Evolutionary conservation across 169 alveolate genomes (phyloP), one percentile per base, ranked within the genome.

Genomic region (Cryptosporidium sp.): DNA sequence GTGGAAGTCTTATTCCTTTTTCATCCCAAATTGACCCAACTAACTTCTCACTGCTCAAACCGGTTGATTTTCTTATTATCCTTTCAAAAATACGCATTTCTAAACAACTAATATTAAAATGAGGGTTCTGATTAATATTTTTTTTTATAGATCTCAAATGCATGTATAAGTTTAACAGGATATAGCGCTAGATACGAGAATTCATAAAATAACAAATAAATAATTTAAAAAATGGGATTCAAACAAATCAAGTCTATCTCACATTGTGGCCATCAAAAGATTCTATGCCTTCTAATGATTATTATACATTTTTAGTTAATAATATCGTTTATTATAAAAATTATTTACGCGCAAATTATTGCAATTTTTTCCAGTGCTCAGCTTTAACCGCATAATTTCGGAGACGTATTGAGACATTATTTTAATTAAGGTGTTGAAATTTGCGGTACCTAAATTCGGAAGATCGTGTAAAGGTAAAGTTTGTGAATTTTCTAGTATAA

Each of bases 1-100:
- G 35, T 61, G 86, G 86, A 35, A 75, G 52, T 41, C 73, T 23
- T 39, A 61, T 61, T 61, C 69, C 86, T 43, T 35, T 75, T 61
- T 55, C 48, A 21, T 61, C 45, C 86, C 86, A 61, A 35, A 75
- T 16, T 37, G 59, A 37, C 71, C 71, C 71, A 65, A 26, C 23
- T 65, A 65, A 33, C 50, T 65, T 65, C 29, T 65, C 50, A 29
- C 23, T 31, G 50, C 37, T 26, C 23, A 55, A 21, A 8, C 67
- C 67, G 6, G 67, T 55, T 55, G 67, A 55, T 8, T 55, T 55
- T 55, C 35, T 55, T 55, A 55, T 55, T 21, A 55, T 1, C 3
- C 16, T 55, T 55, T 55, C 35, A n/a, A 55, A 55, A 55, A 33
- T 65, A 33, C 50, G 2, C 71, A 65, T 65, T 2, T 65, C 18